Evolutionary conservation across 2,329 filamentous ascomycete species (phyloP), one percentile per base, ranked within the genome.

Genomic region (Coniochaeta sp.): DNA sequence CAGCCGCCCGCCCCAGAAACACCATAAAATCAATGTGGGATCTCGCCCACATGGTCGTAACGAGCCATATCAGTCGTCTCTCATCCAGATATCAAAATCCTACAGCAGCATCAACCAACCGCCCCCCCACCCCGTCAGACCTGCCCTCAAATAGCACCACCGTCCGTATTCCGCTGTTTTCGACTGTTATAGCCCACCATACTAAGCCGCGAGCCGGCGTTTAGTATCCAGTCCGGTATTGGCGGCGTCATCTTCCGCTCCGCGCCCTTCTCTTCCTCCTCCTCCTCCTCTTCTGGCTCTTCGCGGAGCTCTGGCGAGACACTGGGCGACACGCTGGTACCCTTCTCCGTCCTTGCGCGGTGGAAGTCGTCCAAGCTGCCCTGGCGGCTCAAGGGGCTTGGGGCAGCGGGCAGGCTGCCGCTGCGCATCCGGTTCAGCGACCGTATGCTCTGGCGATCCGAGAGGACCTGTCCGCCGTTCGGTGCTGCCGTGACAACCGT

Each of bases 401-500:
- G 73, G 0, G 73, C 73, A 2, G 74, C 72, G 0, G 80, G 77
- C 19, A 83, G 67, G 68, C 82, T 86, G 52, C 79, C 81, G 65
- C 82, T 85, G 19, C 83, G 79, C 71, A 84, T 80, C 40, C 82
- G 77, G 26, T 70, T 75, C 7, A 85, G 72, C 4, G 79, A 81
- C 54, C 79, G 75, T 55, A 81, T 75, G 67, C 80, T 82, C 19
- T 75, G 70, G 30, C 76, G 77, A 58, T 84, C 80, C 9, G 79
- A 76, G 50, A 91, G 83, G 19, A 88, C 74, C 64, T 87, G 83
- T 4, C 85, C 89, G 3, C 86, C 86, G 44, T 86, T 81, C 0
- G 89, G 89, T 2, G 89, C 86, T 0, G 89, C 89, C 12, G 85
- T 77, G 56, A 93, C 87, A 17, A 87, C 80, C 0, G 89, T 93